Conservation (phyloP, 192 early-diverging fungal genomes). For the Podila epigama region DNA sequence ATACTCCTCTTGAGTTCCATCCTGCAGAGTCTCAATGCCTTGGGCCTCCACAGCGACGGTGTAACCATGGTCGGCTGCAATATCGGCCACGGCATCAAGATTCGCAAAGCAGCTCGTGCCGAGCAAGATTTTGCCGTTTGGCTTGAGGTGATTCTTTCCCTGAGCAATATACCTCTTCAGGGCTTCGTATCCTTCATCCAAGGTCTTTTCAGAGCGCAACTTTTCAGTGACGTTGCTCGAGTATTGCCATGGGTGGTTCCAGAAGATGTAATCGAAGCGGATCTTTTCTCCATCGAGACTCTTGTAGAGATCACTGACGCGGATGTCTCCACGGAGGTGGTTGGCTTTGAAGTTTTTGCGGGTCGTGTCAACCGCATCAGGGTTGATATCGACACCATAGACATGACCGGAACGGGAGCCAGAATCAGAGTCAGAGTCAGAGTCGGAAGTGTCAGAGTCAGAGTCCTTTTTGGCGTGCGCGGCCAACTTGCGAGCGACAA, state of each 20-base stretch:
- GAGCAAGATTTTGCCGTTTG: neutral
- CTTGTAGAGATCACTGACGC: constrained; percentile 5
- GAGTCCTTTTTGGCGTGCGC: no score
- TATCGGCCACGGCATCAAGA: neutral
- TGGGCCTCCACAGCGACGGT: neutral
- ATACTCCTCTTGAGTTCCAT: constrained; percentile 8
- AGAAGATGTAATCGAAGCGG: constrained; percentile 23
- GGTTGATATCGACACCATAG: constrained; percentile 11
- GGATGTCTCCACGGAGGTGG: neutral
- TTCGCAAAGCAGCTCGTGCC: constrained; percentile 15
- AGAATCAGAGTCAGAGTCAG: no score
- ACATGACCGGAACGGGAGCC: neutral
- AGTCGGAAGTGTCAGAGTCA: no score
- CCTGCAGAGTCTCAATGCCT: neutral
- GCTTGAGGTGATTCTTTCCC: neutral
- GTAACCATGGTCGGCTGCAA: constrained; percentile 1
- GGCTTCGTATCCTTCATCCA: constrained; percentile 1
- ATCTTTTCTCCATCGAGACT: neutral
- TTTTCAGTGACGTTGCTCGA: neutral
- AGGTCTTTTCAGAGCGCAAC: constrained; percentile 8
- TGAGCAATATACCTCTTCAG: neutral
- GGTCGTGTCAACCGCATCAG: constrained; percentile 1
- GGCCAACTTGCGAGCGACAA: neutral
- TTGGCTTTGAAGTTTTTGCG: constrained; percentile 6
- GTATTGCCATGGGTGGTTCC: constrained; percentile 7